Base-by-base conservation (phyloP, 2,329 filamentous ascomycete genomes). In the Xylaria multiplex region DNA sequence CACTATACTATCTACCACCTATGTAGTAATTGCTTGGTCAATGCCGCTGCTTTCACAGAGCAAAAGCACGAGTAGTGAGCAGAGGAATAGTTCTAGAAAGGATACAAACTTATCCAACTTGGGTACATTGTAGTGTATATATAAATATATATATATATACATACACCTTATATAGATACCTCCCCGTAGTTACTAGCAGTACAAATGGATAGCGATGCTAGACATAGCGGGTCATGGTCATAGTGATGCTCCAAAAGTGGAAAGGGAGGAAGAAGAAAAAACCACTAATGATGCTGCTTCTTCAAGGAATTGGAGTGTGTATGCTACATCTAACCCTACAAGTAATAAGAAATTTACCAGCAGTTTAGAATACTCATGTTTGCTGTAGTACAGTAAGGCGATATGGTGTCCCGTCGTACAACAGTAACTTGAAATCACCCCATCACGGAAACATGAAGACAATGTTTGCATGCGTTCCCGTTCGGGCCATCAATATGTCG, bases 361-460 rank as follows among this genome's bases (percentile, higher is more conserved):
- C 19, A 24, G 27, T 22, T 19, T 37, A 45, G 24, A 58, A 43
- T 24, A 27, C 27, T 13, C n/a, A 8, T 59, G 40, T 49, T 59
- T 59, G 43, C 56, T 11, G 14, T 57, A 13, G 40, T 64, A 64
- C 46, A 59, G 55, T 53, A 40, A 54, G 54, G 53, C 46, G 9
- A 3, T 48, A 30, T 46, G n/a, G 40, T 52, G 24, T 49, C 19
- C 53, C 35, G 40, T 50, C 19, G 48, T 54, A 22, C 40, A 37
- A 52, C 62, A 40, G 48, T 55, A 40, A 14, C 49, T 55, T 49
- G 30, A 35, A 46, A 65, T 63, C 57, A 46, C 40, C 42, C 35
- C 66, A 62, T 65, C 52, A 57, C 48, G 13, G 35, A 61, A 61
- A 58, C 19, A n/a, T 59, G 45, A 59, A n/a, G 27, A 37, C 22